Conservation (phyloP, 78 protist genomes). For the Polysphondylium violaceum region DNA sequence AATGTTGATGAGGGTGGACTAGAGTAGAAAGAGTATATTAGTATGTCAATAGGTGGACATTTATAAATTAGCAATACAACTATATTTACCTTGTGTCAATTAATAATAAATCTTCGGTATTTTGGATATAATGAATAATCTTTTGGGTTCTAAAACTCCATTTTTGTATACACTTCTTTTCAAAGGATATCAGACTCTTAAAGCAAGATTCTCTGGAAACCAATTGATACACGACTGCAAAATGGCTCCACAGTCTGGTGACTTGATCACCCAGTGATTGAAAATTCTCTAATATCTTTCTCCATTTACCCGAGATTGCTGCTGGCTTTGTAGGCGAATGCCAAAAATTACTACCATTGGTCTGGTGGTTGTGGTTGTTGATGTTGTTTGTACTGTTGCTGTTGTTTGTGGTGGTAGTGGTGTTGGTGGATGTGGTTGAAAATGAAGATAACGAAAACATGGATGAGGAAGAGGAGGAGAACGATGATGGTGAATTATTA, state of each 20-base stretch:
- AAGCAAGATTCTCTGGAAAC: constrained; percentile 50
- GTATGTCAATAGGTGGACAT: too few species aligned
- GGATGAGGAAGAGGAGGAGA: too few species aligned
- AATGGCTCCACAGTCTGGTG: constrained; percentile 29
- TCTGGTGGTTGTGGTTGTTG: not conserved
- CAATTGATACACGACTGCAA: constrained; percentile 14
- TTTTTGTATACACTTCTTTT: constrained; percentile 56
- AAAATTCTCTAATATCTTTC: constrained; percentile 20
- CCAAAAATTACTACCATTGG: not conserved
- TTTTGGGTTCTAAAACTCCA: constrained; percentile 54
- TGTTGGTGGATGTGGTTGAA: not conserved
- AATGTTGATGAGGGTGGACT: constrained; percentile 42
- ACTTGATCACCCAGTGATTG: constrained; percentile 46
- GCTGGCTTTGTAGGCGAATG: not conserved
- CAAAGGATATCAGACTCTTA: constrained; percentile 20
- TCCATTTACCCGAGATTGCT: constrained; percentile 22
- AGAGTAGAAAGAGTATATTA: not conserved
- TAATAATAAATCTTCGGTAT: constrained; percentile 23
- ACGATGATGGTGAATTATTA: too few species aligned
- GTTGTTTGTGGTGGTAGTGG: not conserved
- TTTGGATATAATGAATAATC: constrained; percentile 48
- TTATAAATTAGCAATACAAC: too few species aligned
- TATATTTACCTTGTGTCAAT: constrained; percentile 37
- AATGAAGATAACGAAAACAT: too few species aligned
- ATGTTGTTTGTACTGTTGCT: not conserved